phyloP scores from a whole-genome alignment of 306 rosid species.

The Lathyrus oleraceus region DNA sequence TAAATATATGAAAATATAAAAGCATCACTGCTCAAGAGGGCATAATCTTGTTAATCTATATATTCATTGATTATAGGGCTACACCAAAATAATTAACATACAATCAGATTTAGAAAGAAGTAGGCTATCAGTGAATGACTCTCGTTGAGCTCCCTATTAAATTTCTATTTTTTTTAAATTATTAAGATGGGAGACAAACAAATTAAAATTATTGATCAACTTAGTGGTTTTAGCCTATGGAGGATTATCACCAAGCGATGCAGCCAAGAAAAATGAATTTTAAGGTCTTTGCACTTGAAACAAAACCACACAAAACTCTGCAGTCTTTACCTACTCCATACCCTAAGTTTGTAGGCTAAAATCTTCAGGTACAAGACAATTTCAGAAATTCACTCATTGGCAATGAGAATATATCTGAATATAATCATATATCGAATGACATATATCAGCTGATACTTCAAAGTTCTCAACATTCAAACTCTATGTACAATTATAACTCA shows the following conservation, averaged over 20 bases:
- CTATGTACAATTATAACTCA: constrained; percentile 3
- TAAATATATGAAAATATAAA: neutral
- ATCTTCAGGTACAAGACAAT: neutral
- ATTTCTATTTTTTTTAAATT: too few relatives aligned
- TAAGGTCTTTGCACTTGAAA: constrained; percentile 20
- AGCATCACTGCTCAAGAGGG: constrained; percentile 11
- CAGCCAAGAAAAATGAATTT: neutral
- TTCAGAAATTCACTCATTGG: neutral
- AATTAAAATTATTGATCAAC: neutral
- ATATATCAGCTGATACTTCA: constrained; percentile 20
- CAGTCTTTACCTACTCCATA: constrained; percentile 1
- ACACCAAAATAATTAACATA: constrained; percentile 11
- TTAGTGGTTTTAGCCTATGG: constrained; percentile 8
- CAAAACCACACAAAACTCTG: neutral
- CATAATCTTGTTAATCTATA: constrained; percentile 26
- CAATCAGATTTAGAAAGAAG: constrained; percentile 6
- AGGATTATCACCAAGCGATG: constrained; percentile 4
- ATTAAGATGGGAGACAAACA: neutral
- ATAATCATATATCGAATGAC: neutral
- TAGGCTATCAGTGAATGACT: constrained; percentile 11
- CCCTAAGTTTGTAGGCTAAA: neutral
- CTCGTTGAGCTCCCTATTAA: neutral
- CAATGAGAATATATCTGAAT: constrained; percentile 25
- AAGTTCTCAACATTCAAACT: constrained; percentile 17
- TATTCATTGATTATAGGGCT: constrained; percentile 14